Evolutionary conservation across 1,139 yeast genomes (phyloP), one percentile per base, ranked within the genome.

Genomic region (Keqinozyma sinolaborantium): DNA sequence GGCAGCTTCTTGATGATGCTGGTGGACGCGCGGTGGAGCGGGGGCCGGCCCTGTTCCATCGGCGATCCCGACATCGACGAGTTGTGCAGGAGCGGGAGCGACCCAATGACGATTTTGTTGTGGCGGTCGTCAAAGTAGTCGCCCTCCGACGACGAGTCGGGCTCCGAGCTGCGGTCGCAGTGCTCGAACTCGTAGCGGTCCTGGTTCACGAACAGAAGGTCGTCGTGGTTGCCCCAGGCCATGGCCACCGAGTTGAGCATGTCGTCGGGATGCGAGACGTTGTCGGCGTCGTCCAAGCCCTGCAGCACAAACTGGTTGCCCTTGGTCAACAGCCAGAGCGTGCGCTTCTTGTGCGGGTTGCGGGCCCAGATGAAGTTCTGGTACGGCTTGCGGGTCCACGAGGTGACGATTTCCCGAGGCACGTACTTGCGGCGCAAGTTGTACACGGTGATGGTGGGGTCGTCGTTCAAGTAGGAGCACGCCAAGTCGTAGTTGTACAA

Each of bases 401-500:
- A 66, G 66, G 76, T 79, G 23, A 86, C 62, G 3, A 80, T 70
- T 47, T 82, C 78, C 31, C 73, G 70, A 0, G 98, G 96, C 10
- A 90, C 74, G 50, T 73, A 82, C 43, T 81, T 85, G 38, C 97
- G 64, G 27, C 73, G 70, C 30, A 90, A 64, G 31, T 81, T 79
- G 75, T 87, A 92, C 2, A 87, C 70, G 25, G 83, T 78, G 5
- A 87, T 71, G 13, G 79, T 72, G 8, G 86, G 74, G 48, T 86
- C 95, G 45, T 83, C 90, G 35, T 82, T 83, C 44, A 85, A 63
- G 37, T 82, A 84, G 52, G 83, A 82, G 30, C 85, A 74, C 0
- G 95, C 96, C 45, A 88, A 69, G 42, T 84, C 81, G 19, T 87
- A 78, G 42, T 61, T 63, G 46, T 57, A 58, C 31, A 63, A 48